A percentile compares a stretch with the other conserved stretches of the same genome.
Conservation (phyloP, 1,284 basidiomycete species). For the Athelia sp. region DNA sequence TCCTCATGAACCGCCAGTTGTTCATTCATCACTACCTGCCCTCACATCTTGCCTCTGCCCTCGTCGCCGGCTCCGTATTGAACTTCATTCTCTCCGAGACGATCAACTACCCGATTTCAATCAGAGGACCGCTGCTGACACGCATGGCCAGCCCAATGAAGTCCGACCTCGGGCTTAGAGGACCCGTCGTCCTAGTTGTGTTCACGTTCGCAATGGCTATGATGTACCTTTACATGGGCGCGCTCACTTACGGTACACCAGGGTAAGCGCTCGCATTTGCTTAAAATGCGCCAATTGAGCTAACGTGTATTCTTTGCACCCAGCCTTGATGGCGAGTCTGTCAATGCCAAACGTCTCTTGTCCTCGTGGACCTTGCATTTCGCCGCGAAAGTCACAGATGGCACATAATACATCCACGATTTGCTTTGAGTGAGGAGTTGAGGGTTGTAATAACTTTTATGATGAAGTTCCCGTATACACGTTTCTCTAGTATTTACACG, state of each 20-base stretch:
- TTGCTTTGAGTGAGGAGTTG: too few species aligned
- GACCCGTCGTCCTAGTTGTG: conserved; percentile 54
- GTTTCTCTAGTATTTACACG: too few species aligned
- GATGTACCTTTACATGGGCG: conserved; percentile 74
- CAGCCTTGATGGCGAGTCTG: conserved; percentile 69
- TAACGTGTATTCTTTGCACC: conserved; percentile 8
- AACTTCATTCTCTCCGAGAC: conserved; percentile 91
- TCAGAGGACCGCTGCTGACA: conserved; percentile 35
- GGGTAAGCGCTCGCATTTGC: conserved; percentile 53
- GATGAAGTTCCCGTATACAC: too few species aligned
- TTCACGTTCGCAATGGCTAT: conserved; percentile 60
- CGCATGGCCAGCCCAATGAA: conserved; percentile 46
- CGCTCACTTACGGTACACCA: conserved; percentile 89
- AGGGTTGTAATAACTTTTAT: too few species aligned
- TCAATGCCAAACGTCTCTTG: conserved; percentile 68
- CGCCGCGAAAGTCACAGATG: conserved; percentile 58
- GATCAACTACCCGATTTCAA: conserved; percentile 91
- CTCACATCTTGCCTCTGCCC: conserved; percentile 85
- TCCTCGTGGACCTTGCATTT: conserved; percentile 84
- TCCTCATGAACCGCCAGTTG: conserved; percentile 94
- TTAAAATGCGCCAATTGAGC: not conserved
- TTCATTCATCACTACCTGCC: conserved; percentile 99
- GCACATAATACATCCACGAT: too few species aligned
- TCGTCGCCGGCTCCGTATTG: conserved; percentile 88
- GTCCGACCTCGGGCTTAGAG: conserved; percentile 70